A percentile compares a stretch with the other conserved stretches of the same genome.
phyloP scores from a whole-genome alignment of 2,329 filamentous ascomycete species.

The Botrytis deweyae region DNA sequence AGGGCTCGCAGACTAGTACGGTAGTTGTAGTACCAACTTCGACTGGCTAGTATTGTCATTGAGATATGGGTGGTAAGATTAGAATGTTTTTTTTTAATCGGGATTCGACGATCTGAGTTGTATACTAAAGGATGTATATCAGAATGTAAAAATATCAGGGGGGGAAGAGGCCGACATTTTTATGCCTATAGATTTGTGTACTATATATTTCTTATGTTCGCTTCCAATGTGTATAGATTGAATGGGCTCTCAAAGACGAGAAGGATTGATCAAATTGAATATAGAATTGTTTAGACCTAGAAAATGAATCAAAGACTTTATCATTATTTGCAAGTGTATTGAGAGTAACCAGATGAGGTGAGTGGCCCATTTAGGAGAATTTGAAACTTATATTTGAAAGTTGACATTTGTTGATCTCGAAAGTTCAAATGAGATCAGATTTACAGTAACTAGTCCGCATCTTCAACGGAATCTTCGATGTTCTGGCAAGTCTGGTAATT shows the following conservation, averaged over 20 bases:
- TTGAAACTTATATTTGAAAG: neutral
- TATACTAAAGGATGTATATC: neutral
- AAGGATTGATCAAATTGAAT: neutral
- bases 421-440: neutral
- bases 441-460: neutral
- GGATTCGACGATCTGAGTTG: neutral
- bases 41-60: neutral
- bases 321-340: neutral
- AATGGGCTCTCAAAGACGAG: neutral
- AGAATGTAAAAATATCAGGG: no score
- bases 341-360: rapidly evolving
- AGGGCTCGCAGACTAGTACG: slow-evolving; percentile 1
- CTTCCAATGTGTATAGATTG: neutral
- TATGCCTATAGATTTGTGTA: neutral
- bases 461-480: neutral
- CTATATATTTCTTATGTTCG: neutral
- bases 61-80: neutral
- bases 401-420: neutral
- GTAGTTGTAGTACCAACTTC: neutral
- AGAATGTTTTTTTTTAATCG: neutral
- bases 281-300: neutral
- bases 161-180: neutral
- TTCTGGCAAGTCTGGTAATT: neutral
- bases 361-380: neutral
- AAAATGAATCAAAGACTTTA: neutral